Evolutionary conservation across 352 stramenopile species (phyloP).

Genomic region (Ophiocytium majus): DNA sequence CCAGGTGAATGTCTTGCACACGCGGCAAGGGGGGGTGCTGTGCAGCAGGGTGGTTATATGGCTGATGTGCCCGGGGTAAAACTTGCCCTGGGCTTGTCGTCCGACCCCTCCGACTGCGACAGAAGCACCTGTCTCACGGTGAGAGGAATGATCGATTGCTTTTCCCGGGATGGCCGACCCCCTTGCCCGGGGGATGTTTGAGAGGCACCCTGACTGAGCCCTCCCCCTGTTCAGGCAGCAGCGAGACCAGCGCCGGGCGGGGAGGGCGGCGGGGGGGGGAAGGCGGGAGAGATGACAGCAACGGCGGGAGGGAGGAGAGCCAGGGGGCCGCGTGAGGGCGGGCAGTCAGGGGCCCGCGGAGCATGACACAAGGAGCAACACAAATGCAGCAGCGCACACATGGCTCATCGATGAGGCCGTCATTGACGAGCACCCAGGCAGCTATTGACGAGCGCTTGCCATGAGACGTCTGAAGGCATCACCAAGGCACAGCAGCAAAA

Average conservation of each 20-base stretch:
- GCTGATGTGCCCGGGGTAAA: no score
- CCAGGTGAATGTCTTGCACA: not conserved
- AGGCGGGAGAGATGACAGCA: no score
- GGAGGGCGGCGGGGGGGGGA: no score
- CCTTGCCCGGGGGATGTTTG: not conserved
- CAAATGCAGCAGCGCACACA: not conserved
- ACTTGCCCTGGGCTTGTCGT: conserved; percentile 23
- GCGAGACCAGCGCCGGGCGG: not conserved
- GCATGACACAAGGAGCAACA: no score
- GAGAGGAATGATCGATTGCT: conserved; percentile 51
- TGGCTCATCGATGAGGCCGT: not conserved
- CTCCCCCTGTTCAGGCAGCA: not conserved
- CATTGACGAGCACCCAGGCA: not conserved
- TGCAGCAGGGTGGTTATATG: no score
- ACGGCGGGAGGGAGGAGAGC: no score
- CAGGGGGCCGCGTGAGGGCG: no score
- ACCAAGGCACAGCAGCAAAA: not conserved
- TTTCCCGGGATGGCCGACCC: conserved; percentile 18
- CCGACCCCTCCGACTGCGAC: not conserved
- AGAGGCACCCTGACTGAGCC: not conserved
- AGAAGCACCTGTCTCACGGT: conserved; percentile 48
- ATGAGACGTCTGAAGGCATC: no score
- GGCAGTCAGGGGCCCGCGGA: no score
- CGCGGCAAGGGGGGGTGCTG: no score
- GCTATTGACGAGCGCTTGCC: not conserved